Base-by-base conservation (phyloP, 192 early-diverging fungal species). In the Gamsiella multidivaricata region DNA sequence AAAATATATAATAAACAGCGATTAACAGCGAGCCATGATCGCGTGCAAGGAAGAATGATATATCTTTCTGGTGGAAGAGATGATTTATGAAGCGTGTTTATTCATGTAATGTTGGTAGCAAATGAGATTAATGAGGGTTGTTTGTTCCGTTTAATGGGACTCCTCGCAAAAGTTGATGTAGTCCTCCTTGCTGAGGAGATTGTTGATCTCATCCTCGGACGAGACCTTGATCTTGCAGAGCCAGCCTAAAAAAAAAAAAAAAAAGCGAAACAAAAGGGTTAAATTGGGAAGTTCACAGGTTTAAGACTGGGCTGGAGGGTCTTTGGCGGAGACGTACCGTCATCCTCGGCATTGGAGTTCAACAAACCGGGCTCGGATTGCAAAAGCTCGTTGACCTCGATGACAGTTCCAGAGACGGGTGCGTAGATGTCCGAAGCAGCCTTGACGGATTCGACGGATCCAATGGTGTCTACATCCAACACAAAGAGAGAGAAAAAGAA, bases 391-490 rank as follows among this genome's bases (percentile, higher is more conserved):
- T 98, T 98, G 73, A 89, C 86, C 55, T 90, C 92, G 49, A 94
- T 84, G 58, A 98, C 87, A 56, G 90, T 86, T 56, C 97, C 97
- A 54, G 86, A 80, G 28, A 95, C 80, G 58, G 97, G 97, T 25
- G 95, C 86, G 71, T 93, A 95, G 42, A 98, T 91, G 63, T 98
- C 97, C 62, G 87, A 89, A 46, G 95, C 94, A 55, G 97, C 96
- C 88, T 98, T 98, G 75, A 98, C 97, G 37, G 90, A 92, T 82
- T 98, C 97, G 50, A 98, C 92, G 37, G 91, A 91, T 63, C 93
- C 91, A 47, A 66, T 63, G 46, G 60, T 55, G 36, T 80, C 68
- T 69, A 59, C 36, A 0, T 15, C 14, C 64, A 34, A 9, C 42
- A 72, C n/a, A 15, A 52, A 25, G 18, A 50, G 55, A 15, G 28